Evolutionary conservation across 208 protist genomes (phyloP).

Genomic region (Leishmania tropica): DNA sequence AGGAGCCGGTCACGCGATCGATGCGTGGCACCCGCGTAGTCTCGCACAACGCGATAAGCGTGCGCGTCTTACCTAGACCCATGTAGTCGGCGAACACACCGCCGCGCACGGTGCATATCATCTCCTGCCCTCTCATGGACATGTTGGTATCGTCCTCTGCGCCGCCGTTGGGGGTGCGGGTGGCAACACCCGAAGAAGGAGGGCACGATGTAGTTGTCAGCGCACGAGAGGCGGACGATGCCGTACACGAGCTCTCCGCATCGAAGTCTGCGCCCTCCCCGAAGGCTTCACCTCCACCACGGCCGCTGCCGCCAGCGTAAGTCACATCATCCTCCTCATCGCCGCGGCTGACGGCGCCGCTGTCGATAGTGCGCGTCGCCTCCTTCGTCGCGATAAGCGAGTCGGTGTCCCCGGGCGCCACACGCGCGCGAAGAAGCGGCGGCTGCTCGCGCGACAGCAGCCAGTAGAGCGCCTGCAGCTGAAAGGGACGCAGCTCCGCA

Average conservation of each 20-base stretch:
- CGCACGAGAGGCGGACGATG: not conserved
- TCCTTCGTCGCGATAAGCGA: not conserved
- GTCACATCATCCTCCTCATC: not conserved
- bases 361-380: not conserved
- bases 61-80: conserved; percentile 80
- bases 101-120: conserved; percentile 35
- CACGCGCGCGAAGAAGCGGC: not conserved
- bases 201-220: not conserved
- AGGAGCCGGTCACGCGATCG: conserved; percentile 57
- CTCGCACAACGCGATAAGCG: conserved; percentile 75
- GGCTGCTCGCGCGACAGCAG: conserved; percentile 42
- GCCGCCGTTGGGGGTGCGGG: not conserved
- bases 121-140: conserved; percentile 1
- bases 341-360: not conserved
- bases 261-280: not conserved
- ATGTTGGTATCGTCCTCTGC: not conserved
- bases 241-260: not conserved
- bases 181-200: not conserved
- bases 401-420: not conserved
- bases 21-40: conserved; percentile 34
- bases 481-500: conserved; percentile 52
- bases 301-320: not conserved
- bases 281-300: not conserved
- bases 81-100: conserved; percentile 82
- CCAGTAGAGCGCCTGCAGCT: conserved; percentile 72